These are phyloP conservation scores for Artemisia annua DNA, from an alignment of 129 eudicot genomes.

Conservation along the genomic window DNA sequence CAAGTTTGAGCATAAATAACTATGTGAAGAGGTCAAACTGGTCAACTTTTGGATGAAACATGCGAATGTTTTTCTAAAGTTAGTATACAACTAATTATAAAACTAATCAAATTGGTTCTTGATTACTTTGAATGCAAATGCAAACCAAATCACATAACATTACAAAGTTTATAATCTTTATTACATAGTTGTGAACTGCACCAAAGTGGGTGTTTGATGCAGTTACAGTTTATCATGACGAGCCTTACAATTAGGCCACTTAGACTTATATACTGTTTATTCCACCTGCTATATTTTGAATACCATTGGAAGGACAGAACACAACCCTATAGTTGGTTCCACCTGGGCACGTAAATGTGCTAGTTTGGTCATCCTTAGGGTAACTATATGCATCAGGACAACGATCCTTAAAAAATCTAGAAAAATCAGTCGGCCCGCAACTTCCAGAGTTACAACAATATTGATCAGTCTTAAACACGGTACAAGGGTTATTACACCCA, in stretches of 20 bases:
- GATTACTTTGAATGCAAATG: neutral
- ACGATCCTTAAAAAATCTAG: slow-evolving; percentile 43
- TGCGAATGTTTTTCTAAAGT: no score
- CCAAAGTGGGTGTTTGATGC: neutral
- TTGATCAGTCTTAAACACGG: slow-evolving; percentile 39
- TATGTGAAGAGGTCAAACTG: no score
- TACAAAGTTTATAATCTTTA: neutral
- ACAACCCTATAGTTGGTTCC: slow-evolving; percentile 56
- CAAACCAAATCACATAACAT: neutral
- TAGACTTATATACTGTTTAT: neutral
- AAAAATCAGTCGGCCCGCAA: slow-evolving; percentile 42
- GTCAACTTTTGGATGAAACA: no score
- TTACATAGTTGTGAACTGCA: neutral
- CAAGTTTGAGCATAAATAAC: no score
- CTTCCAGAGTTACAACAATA: slow-evolving; percentile 45
- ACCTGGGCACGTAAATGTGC: slow-evolving; percentile 49
- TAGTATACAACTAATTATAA: neutral
- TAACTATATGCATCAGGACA: slow-evolving; percentile 55
- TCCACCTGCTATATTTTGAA: neutral
- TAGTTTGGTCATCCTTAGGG: slow-evolving; percentile 41
- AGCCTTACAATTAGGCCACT: neutral
- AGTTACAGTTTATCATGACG: neutral
- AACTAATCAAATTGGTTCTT: neutral
- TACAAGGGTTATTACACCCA: slow-evolving; percentile 60
- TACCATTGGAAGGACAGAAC: slow-evolving; percentile 37